Evolutionary conservation across 2,329 filamentous ascomycete species (phyloP), one percentile per base, ranked within the genome.

Genomic region (Tolypocladium tropicale): DNA sequence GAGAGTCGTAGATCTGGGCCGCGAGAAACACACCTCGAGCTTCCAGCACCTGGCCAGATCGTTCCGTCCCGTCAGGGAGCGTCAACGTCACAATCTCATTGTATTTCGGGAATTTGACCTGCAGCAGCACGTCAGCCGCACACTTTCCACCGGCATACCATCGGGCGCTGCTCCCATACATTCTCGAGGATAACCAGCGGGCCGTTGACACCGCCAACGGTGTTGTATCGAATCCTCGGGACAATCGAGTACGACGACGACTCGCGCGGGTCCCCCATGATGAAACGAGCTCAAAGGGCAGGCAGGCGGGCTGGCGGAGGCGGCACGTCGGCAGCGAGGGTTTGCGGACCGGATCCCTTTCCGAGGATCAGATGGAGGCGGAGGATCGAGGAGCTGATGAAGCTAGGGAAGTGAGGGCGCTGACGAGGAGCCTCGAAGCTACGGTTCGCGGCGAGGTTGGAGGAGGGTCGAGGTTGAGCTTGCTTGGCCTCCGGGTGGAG

Each of bases 51-150:
- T 97, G 94, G 63, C 95, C 94, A 70, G 90, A 92, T 69, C 94
- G 84, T 76, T 93, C 85, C 52, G 90, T 88, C 73, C 94, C 94
- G 86, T 99, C 94, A 63, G 94, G 90, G 61, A 99, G 85, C 39
- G 93, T 97, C 73, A 99, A 77, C 60, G 88, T 91, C 63, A 99
- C 94, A 72, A 99, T 99, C 77, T 99, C 94, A 76, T 96, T 97
- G 81, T 89, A 99, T 71, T 85, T 82, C 61, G 94, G 94, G 74
- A 91, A 95, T 87, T 99, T 99, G 80, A 99, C 90, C 89, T 95
- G 69, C 53, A 54, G 21, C 60, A 60, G 70, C 60, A 70, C 58
- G 58, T 59, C 54, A 62, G 56, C 55, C 57, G 43, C n/a, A 30
- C 21, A n/a, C 7, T 34, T 16, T 32, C 18, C 23, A 14, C 46